phyloP scores from a whole-genome alignment of 352 stramenopile species.

The Globisporangium splendens region DNA sequence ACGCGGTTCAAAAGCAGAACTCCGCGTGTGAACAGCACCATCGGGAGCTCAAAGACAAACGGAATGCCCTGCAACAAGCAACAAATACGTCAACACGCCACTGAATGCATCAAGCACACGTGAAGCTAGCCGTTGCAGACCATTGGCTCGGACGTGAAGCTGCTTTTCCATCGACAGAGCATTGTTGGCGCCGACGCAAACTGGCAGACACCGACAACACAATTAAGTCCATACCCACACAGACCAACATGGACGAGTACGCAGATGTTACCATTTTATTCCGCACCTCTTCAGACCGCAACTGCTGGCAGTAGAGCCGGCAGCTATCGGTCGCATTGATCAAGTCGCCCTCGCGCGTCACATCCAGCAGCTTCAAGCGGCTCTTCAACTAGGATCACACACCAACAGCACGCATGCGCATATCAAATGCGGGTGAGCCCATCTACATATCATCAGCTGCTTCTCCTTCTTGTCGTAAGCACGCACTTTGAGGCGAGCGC shows the following conservation, averaged over 20 bases:
- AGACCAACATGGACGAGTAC: neutral
- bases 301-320: slow-evolving; percentile 7
- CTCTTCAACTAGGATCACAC: slow-evolving; percentile 23
- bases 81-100: neutral
- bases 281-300: slow-evolving; percentile 4
- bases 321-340: slow-evolving; percentile 10
- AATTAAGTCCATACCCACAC: no score
- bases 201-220: neutral
- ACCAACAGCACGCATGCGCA: no score
- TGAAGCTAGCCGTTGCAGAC: neutral
- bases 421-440: neutral
- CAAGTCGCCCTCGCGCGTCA: slow-evolving; percentile 11
- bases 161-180: slow-evolving; percentile 16
- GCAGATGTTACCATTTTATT: neutral
- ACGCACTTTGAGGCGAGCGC: slow-evolving; percentile 4
- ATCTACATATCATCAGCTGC: neutral
- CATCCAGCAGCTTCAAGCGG: slow-evolving; percentile 14
- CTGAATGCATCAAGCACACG: neutral
- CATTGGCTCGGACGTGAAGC: slow-evolving; percentile 10
- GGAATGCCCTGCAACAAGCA: slow-evolving; percentile 18
- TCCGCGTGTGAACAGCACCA: slow-evolving; percentile 25
- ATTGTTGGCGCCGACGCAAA: neutral
- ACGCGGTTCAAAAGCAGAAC: slow-evolving; percentile 25
- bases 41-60: slow-evolving; percentile 30
- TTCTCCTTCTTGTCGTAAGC: no score